Base-by-base conservation (phyloP, 2,329 filamentous ascomycete species). In the Thielaviopsis punctulata region DNA sequence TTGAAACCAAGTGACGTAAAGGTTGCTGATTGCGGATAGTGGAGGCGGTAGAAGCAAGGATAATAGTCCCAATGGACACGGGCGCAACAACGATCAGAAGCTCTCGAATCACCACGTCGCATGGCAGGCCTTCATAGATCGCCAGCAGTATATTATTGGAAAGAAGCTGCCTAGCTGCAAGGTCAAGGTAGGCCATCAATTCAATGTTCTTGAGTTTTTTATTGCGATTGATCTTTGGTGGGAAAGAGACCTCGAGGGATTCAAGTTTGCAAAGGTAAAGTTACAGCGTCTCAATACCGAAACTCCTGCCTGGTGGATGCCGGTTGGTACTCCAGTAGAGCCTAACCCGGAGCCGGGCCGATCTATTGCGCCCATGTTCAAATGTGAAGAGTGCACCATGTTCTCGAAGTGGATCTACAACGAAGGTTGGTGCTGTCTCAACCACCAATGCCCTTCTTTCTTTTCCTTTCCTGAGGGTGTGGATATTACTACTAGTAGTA, bases 131-230 rank as follows among this genome's bases (percentile, higher is more conserved):
- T 62, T 79, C 4, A 60, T 64, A 1, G 72, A 73, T 21, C 73
- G 71, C 43, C 70, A 72, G 57, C 56, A 64, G 0, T 58, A 65
- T 1, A 68, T 79, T 53, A 70, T 74, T 52, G 76, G 77, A 75
- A 63, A 64, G 51, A 49, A 19, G 10, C 41, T 45, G n/a, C 41
- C 49, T 21, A 22, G 22, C 9, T 43, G 22, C 18, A 68, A 69
- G 0, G 70, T 69, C 1, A 65, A 68, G 23, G 66, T 80, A 7
- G 73, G 75, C 0, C 69, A 80, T 53, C 66, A 71, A 1, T 87
- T 80, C 59, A 79, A 74, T 52, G 77, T 86, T 0, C 68, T 88
- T 43, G 81, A 71, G n/a, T 79, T 72, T 62, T 88, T 85, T 61
- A 76, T 79, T 48, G 68, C 84, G 12, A 83, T 80, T 0, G 68